These are phyloP conservation scores for Glaciozyma martinii DNA, from an alignment of 768 basidiomycete species.

Conservation along the genomic window DNA sequence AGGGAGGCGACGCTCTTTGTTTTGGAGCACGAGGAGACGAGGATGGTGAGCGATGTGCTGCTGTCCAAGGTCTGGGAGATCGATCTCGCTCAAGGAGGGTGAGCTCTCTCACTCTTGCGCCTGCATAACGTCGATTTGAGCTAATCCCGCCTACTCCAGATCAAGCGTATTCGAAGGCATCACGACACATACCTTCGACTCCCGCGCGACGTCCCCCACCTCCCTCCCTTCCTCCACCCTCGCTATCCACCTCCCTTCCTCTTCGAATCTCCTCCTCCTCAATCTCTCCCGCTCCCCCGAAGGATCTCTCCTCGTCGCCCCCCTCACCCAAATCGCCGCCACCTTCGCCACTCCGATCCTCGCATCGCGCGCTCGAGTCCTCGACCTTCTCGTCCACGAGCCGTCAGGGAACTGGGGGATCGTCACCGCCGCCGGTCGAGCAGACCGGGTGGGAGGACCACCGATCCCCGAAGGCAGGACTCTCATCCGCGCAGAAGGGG, in stretches of 20 bases:
- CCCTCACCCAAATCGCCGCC: slow-evolving; percentile 38
- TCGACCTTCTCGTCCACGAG: slow-evolving; percentile 62
- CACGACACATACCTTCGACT: slow-evolving; percentile 31
- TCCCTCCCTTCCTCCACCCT: slow-evolving; percentile 52
- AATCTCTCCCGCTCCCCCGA: slow-evolving; percentile 44
- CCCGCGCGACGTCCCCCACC: slow-evolving; percentile 54
- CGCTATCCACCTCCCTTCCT: slow-evolving; percentile 53
- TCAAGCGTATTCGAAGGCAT: background rate
- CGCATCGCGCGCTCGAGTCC: slow-evolving; percentile 54
- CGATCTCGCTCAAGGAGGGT: slow-evolving; percentile 5
- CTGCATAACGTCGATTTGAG: background rate
- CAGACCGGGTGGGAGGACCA: background rate
- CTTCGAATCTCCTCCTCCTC: slow-evolving; percentile 38
- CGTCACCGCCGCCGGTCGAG: background rate
- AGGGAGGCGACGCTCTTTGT: slow-evolving; percentile 2
- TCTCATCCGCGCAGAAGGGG: background rate
- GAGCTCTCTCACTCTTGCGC: background rate
- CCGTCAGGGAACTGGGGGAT: slow-evolving; percentile 42
- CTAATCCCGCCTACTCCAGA: background rate
- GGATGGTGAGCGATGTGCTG: slow-evolving; percentile 22
- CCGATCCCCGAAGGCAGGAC: background rate
- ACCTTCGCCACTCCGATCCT: slow-evolving; percentile 54
- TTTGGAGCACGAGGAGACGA: slow-evolving; percentile 16
- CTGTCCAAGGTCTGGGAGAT: slow-evolving; percentile 36
- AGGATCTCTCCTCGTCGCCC: slow-evolving; percentile 44